These are phyloP conservation scores for Aspergillus cejpii DNA, from an alignment of 2,329 filamentous ascomycete genomes.

Conservation along the genomic window DNA sequence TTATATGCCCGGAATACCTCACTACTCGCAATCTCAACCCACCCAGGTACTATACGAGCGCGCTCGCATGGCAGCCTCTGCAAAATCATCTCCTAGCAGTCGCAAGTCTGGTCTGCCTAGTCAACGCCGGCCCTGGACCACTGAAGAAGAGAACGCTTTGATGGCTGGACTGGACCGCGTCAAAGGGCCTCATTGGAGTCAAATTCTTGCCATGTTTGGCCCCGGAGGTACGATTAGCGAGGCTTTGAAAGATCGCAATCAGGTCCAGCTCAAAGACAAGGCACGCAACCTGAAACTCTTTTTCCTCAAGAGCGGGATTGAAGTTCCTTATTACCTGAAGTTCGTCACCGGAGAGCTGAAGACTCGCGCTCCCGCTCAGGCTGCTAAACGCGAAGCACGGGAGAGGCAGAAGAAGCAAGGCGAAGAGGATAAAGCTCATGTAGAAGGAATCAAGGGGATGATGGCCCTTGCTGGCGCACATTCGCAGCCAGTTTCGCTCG, in stretches of 20 bases:
- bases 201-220: constrained; percentile 79
- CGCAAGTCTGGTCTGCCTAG: constrained; percentile 49
- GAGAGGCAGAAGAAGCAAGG: constrained; percentile 42
- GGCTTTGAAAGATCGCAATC: constrained; percentile 78
- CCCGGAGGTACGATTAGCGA: constrained; percentile 71
- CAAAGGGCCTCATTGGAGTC: constrained; percentile 87
- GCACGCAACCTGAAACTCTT: constrained; percentile 84
- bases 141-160: constrained; percentile 81
- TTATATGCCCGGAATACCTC: constrained; percentile 43
- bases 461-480: constrained; percentile 43
- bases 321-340: constrained; percentile 81
- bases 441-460: constrained; percentile 44
- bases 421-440: constrained; percentile 44
- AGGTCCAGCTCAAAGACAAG: constrained; percentile 90
- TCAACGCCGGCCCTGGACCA: constrained; percentile 72
- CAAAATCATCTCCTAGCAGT: constrained; percentile 49
- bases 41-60: constrained; percentile 54
- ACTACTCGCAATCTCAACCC: constrained; percentile 43
- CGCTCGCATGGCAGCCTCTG: constrained; percentile 50
- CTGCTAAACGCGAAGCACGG: constrained; percentile 45
- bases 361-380: constrained; percentile 65
- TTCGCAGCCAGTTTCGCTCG: constrained; percentile 25
- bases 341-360: constrained; percentile 86
- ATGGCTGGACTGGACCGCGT: constrained; percentile 85
- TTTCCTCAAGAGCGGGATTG: constrained; percentile 83